phyloP scores from a whole-genome alignment of 805 yeast species.

The Gaillardinia entomophila region DNA sequence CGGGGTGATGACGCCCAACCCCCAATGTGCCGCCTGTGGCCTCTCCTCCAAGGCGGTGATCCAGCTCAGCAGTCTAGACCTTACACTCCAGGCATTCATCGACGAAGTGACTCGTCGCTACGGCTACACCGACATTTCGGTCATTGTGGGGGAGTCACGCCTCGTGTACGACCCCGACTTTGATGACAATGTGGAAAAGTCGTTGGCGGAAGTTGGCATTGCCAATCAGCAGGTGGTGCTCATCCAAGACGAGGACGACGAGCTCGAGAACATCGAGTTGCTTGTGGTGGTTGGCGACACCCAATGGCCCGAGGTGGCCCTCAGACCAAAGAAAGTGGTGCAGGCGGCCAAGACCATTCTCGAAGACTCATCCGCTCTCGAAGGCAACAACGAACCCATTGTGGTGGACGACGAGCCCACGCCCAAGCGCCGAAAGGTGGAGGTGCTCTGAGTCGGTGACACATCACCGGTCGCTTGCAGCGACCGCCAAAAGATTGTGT shows the following conservation, averaged over 20 bases:
- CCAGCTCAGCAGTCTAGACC: conserved; percentile 16
- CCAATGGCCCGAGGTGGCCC: neutral
- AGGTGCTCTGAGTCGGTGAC: conserved; percentile 2
- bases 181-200: conserved; percentile 61
- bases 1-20: conserved; percentile 54
- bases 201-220: conserved; percentile 50
- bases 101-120: conserved; percentile 43
- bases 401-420: conserved; percentile 10
- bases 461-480: no score
- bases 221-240: conserved; percentile 56
- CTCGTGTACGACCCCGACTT: conserved; percentile 82
- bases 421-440: conserved; percentile 7
- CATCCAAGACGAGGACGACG: conserved; percentile 77
- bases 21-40: conserved; percentile 64
- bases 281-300: conserved; percentile 30
- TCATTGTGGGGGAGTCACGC: conserved; percentile 53
- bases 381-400: conserved; percentile 3
- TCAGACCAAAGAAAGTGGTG: neutral
- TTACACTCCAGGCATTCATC: conserved; percentile 49
- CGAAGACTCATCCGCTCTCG: neutral
- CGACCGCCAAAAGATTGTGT: no score
- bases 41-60: conserved; percentile 37
- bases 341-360: neutral
- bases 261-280: conserved; percentile 56
- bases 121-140: conserved; percentile 52